Conservation (phyloP, 2,329 filamentous ascomycete genomes). For the Chrysoporthe austroafricana region DNA sequence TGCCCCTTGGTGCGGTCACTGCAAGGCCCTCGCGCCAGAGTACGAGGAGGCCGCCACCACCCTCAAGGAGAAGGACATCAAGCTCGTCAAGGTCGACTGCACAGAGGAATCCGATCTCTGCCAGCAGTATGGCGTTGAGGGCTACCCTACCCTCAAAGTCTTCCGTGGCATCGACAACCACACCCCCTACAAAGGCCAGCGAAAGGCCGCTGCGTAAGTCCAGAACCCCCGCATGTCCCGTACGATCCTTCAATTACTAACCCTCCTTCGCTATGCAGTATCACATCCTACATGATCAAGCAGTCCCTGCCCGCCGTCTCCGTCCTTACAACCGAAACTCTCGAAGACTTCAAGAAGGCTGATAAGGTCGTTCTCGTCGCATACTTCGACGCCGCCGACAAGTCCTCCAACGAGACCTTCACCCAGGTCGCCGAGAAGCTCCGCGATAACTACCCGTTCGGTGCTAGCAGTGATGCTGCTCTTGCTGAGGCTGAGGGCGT, state of each 20-base stretch:
- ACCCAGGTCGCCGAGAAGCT: constrained; percentile 72
- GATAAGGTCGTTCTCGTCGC: constrained; percentile 96
- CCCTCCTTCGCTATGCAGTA: constrained; percentile 43
- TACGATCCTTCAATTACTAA: constrained; percentile 8
- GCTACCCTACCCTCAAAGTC: constrained; percentile 98
- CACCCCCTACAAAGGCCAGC: constrained; percentile 82
- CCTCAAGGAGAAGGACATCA: constrained; percentile 86
- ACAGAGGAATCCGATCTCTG: constrained; percentile 93
- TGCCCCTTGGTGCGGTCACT: constrained; percentile 96
- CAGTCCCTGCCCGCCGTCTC: constrained; percentile 95
- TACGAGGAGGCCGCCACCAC: constrained; percentile 85
- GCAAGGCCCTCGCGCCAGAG: constrained; percentile 94
- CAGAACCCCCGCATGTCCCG: not conserved
- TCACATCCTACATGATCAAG: constrained; percentile 93
- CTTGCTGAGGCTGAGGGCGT: constrained; percentile 91
- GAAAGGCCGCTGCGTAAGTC: constrained; percentile 78
- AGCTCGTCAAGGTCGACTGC: constrained; percentile 88
- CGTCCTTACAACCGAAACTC: constrained; percentile 74
- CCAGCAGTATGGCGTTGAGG: constrained; percentile 87
- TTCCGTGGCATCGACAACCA: constrained; percentile 89
- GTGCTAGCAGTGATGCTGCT: constrained; percentile 78
- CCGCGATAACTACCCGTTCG: constrained; percentile 92
- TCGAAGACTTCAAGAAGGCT: constrained; percentile 95
- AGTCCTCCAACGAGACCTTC: constrained; percentile 87
- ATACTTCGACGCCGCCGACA: constrained; percentile 81